phyloP scores from a whole-genome alignment of 768 basidiomycete species.

The Tricholoma flavovirens region DNA sequence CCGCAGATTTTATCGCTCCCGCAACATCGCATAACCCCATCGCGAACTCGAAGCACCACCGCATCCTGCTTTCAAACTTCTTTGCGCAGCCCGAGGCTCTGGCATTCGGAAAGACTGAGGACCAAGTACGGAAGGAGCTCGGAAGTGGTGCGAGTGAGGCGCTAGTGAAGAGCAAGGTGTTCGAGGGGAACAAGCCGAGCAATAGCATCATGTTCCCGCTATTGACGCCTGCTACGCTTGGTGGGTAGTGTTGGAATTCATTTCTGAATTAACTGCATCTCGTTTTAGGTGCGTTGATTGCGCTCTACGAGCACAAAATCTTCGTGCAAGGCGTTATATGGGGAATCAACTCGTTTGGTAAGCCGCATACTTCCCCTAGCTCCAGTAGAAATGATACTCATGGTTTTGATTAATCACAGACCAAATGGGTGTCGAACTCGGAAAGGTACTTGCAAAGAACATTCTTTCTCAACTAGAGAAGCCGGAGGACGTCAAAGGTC shows the following conservation, averaged over 20 bases:
- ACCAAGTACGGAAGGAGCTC: constrained; percentile 68
- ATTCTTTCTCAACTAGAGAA: constrained; percentile 85
- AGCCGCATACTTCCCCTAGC: constrained; percentile 15
- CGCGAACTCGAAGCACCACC: constrained; percentile 83
- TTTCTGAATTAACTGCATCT: background rate
- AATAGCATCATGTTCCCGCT: constrained; percentile 95
- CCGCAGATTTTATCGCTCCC: constrained; percentile 89
- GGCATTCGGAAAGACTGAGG: constrained; percentile 96
- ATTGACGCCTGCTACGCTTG: constrained; percentile 85
- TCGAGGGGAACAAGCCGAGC: constrained; percentile 95
- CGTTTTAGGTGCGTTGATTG: constrained; percentile 64
- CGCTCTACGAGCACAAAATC: constrained; percentile 97
- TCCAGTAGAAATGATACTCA: no score
- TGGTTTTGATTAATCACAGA: constrained; percentile 40
- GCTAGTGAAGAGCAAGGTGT: constrained; percentile 94
- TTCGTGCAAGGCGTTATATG: constrained; percentile 96
- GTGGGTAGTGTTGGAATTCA: constrained; percentile 28
- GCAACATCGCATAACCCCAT: constrained; percentile 90
- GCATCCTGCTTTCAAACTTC: constrained; percentile 95
- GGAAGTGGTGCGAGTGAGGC: constrained; percentile 70
- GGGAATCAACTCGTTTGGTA: constrained; percentile 98
- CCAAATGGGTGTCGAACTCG: constrained; percentile 99
- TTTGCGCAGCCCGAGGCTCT: constrained; percentile 98
- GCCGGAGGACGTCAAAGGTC: constrained; percentile 74
- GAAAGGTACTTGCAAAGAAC: constrained; percentile 95